Evolutionary conservation across 108 stramenopile species (phyloP).

Genomic region (Asterionellopsis glacialis): DNA sequence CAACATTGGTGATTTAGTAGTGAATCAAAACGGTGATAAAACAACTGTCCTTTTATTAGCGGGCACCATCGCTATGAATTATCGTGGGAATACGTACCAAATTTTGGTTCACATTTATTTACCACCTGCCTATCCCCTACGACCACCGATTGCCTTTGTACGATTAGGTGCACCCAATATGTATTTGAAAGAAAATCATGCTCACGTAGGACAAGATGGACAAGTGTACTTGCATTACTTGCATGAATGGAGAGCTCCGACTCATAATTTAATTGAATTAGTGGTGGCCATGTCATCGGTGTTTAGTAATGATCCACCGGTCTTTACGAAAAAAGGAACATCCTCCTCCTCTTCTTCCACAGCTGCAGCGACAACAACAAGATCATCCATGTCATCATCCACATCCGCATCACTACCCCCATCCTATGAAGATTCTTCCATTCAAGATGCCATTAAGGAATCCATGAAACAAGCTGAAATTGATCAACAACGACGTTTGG

Average conservation of each 20-base stretch:
- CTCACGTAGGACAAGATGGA: constrained; percentile 82
- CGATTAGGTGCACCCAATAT: constrained; percentile 76
- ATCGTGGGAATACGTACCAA: constrained; percentile 82
- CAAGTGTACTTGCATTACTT: constrained; percentile 92
- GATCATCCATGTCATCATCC: not conserved
- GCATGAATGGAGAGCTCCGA: constrained; percentile 77
- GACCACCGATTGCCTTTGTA: constrained; percentile 83
- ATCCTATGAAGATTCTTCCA: constrained; percentile 20
- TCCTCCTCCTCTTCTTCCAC: constrained; percentile 23
- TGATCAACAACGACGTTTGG: constrained; percentile 13
- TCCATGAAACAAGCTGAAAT: constrained; percentile 40
- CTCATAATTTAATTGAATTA: constrained; percentile 76
- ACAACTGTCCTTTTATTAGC: constrained; percentile 40
- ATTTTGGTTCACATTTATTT: constrained; percentile 91
- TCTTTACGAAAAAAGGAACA: constrained; percentile 58
- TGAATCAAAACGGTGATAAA: constrained; percentile 52
- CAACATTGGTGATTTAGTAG: constrained; percentile 50
- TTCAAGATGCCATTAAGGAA: constrained; percentile 38
- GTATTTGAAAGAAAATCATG: constrained; percentile 83
- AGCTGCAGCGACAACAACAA: constrained; percentile 14
- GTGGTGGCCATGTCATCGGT: constrained; percentile 77
- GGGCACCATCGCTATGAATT: constrained; percentile 91
- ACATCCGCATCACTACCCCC: not conserved
- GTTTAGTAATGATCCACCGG: constrained; percentile 93
- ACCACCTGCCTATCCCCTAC: constrained; percentile 76